Evolutionary conservation across 2,329 filamentous ascomycete genomes (phyloP), one percentile per base, ranked within the genome.

Genomic region (Fonsecaea pedrosoi): DNA sequence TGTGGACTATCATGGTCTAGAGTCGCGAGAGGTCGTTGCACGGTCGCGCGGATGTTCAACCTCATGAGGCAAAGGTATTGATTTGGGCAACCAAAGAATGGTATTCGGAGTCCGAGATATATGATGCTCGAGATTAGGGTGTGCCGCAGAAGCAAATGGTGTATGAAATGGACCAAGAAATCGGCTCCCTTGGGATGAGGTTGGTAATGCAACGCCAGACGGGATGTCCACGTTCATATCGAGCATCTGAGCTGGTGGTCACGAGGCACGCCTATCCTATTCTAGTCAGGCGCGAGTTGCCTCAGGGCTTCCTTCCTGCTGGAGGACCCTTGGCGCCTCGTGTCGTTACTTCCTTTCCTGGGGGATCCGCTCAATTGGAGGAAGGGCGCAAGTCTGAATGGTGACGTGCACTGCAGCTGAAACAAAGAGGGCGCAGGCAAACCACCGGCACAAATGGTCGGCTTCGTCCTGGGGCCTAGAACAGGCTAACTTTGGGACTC

Each of bases 211-310:
- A 13, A 30, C 25, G 8, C 45, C 18, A 25, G 45, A 21, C 45
- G 45, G 21, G 25, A 50, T 3, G 18, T 50, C 18, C 21, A 50
- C 18, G 9, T 50, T 30, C 3, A 50, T 21, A 25, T 50, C 9
- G 5, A 50, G 45, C 8, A 50, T 12, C 45, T 50, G 45, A 21
- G 10, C 45, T 13, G 18, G 45, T 6, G 2, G 45, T 50, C 45
- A 50, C 45, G 45, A 50, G 45, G 21, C 18, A 30, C 45, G 45
- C 45, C 45, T 50, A 21, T 30, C 45, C 45, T 50, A 30, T 50
- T 50, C 21, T 5, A 50, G 45, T 10, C 45, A 50, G 45, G 45
- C 45, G 45, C 18, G 18, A 25, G 45, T 12, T 12, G 45, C 18
- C 2, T 30, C 45, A 50, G 18, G 40, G n/a, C 45, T 13, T 50